Evolutionary conservation across 768 basidiomycete genomes (phyloP), one percentile per base, ranked within the genome.

Genomic region (Chalciporus chontae): DNA sequence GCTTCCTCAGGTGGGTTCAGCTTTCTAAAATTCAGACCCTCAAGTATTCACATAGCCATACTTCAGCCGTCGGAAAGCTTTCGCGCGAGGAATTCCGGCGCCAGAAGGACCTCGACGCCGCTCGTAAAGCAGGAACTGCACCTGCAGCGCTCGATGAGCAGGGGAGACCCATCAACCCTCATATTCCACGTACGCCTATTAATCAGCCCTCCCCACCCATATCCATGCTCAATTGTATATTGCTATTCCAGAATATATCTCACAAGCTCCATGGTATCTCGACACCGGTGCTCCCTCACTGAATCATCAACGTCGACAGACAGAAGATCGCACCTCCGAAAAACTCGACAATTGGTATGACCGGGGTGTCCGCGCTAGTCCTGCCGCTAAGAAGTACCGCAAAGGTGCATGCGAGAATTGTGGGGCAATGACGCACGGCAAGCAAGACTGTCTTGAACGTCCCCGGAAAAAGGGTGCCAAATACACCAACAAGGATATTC

Each of bases 371-470:
- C 87, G 81, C 55, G 81, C 86, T 0, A 94, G 91, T 10, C 93
- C 93, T 1, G 92, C 92, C 3, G 90, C 95, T 24, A 96, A 93
- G 67, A 98, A 98, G 69, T 99, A 87, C 66, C 82, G 96, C 56
- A 94, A 95, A 65, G 96, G 96, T 29, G 96, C 96, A 24, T 99
- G 96, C 74, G 94, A 97, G 74, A 99, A 99, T 64, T 99, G 96
- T 57, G 96, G 96, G 50, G 90, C 96, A 15, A 86, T 97, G 78
- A 91, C 93, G 0, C 96, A 99, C 74, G 87, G 88, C 68, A 80
- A 76, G 52, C 75, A 80, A 62, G 96, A 99, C 65, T 99, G 96
- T 69, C 77, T 98, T 41, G 96, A 99, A 69, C 85, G 96, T 50
- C 96, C 96, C 34, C 83, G 96, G 51, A 94, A 91, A 77, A 90